A percentile compares a stretch with the other conserved stretches of the same genome.
phyloP scores from a whole-genome alignment of 768 basidiomycete genomes.

The Hemileccinum rubropunctum region DNA sequence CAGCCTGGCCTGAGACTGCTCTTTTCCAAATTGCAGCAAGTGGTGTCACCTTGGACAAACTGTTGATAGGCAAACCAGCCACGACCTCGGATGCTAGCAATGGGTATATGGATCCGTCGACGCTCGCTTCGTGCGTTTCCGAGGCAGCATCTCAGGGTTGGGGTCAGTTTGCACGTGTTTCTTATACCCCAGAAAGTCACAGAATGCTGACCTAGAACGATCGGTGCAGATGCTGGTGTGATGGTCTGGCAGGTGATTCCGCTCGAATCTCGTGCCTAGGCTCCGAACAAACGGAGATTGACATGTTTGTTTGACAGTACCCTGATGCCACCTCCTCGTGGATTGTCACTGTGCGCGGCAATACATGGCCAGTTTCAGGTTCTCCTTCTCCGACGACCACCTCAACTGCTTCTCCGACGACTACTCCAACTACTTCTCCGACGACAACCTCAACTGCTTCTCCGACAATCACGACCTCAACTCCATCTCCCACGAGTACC shows the following conservation, averaged over 20 bases:
- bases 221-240: slow-evolving; percentile 33
- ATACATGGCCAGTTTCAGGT: slow-evolving; percentile 34
- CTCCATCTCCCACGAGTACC: slow-evolving; percentile 17
- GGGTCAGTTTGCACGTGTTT: slow-evolving; percentile 43
- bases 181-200: background rate
- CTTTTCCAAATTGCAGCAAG: slow-evolving; percentile 49
- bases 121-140: slow-evolving; percentile 58
- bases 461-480: background rate
- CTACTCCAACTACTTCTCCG: background rate
- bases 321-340: slow-evolving; percentile 38
- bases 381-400: background rate
- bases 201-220: background rate
- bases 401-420: background rate
- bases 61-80: slow-evolving; percentile 77
- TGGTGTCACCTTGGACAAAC: slow-evolving; percentile 58
- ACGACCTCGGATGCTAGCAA: slow-evolving; percentile 48
- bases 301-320: slow-evolving; percentile 24
- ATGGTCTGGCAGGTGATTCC: slow-evolving; percentile 39
- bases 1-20: slow-evolving; percentile 40
- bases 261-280: background rate
- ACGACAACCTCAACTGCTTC: background rate
- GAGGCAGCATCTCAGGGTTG: slow-evolving; percentile 62
- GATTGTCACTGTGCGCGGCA: slow-evolving; percentile 36
- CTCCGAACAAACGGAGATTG: background rate
- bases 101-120: slow-evolving; percentile 53